A percentile compares a stretch with the other conserved stretches of the same genome.
Conservation (phyloP, 1,139 yeast genomes). For the Suhomyces anneliseae region DNA sequence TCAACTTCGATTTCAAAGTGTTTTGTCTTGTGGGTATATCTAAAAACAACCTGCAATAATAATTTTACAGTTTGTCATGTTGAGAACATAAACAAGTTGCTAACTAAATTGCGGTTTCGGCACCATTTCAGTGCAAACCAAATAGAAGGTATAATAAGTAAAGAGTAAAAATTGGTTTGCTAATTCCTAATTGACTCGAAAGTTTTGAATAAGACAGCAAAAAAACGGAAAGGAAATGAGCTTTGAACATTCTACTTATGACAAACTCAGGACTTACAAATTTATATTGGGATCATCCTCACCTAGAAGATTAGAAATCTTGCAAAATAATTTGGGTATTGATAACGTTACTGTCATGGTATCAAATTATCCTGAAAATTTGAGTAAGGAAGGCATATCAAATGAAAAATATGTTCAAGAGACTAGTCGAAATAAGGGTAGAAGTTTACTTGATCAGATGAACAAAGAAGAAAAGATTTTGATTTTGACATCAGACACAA, state of each 20-base stretch:
- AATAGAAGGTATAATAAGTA: too few relatives aligned
- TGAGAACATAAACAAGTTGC: too few relatives aligned
- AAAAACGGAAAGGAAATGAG: not conserved
- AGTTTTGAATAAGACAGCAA: too few relatives aligned
- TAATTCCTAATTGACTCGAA: too few relatives aligned
- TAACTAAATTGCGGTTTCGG: too few relatives aligned
- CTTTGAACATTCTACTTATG: slow-evolving; percentile 22
- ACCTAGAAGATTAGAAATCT: slow-evolving; percentile 72
- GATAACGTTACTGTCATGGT: slow-evolving; percentile 45
- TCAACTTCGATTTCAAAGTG: not conserved
- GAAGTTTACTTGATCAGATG: slow-evolving; percentile 26
- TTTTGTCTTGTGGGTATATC: slow-evolving; percentile 1
- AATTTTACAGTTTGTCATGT: too few relatives aligned
- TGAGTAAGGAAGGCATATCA: slow-evolving; percentile 51
- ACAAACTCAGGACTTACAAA: slow-evolving; percentile 24
- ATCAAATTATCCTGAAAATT: slow-evolving; percentile 72
- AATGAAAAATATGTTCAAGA: slow-evolving; percentile 64
- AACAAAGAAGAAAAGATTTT: slow-evolving; percentile 22
- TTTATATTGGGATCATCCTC: slow-evolving; percentile 82
- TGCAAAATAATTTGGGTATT: slow-evolving; percentile 61
- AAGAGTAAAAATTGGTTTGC: too few relatives aligned
- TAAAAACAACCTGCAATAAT: slow-evolving; percentile 2
- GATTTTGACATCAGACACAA: slow-evolving; percentile 80
- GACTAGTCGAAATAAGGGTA: slow-evolving; percentile 65
- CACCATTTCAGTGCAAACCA: too few relatives aligned